These are phyloP conservation scores for Hordeum marinum DNA, from an alignment of 176 grass and related monocot genomes.

Conservation along the genomic window DNA sequence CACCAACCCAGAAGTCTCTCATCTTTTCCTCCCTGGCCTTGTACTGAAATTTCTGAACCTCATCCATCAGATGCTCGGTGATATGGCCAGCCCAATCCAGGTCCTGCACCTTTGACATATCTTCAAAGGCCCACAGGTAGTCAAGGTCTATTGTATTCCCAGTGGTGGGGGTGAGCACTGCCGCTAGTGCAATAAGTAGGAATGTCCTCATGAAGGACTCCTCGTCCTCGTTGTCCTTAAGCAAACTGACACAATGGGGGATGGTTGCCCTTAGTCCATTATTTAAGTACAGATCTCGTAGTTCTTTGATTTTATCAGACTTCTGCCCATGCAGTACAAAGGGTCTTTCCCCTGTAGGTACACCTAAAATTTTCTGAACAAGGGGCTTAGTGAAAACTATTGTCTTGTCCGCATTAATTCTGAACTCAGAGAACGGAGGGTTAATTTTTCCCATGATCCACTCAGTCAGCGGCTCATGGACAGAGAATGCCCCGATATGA, in stretches of 20 bases:
- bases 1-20: not conserved
- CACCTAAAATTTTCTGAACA: constrained; percentile 11
- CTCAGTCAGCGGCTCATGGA: not conserved
- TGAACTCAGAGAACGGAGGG: not conserved
- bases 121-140: constrained; percentile 7
- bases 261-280: not conserved
- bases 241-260: not conserved
- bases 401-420: not conserved
- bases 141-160: constrained; percentile 9
- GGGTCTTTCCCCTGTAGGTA: not conserved
- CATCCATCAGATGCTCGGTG: constrained; percentile 2
- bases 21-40: not conserved
- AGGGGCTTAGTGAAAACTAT: not conserved
- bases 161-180: constrained; percentile 5
- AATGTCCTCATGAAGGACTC: constrained; percentile 9
- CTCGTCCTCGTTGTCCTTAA: not conserved
- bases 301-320: not conserved
- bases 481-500: not conserved
- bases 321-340: not conserved
- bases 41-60: constrained; percentile 5
- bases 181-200: not conserved
- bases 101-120: not conserved
- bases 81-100: constrained; percentile 5
- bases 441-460: constrained; percentile 1
- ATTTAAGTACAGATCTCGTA: not conserved